Conservation (phyloP, 768 basidiomycete species). For the Exsudoporus frostii region DNA sequence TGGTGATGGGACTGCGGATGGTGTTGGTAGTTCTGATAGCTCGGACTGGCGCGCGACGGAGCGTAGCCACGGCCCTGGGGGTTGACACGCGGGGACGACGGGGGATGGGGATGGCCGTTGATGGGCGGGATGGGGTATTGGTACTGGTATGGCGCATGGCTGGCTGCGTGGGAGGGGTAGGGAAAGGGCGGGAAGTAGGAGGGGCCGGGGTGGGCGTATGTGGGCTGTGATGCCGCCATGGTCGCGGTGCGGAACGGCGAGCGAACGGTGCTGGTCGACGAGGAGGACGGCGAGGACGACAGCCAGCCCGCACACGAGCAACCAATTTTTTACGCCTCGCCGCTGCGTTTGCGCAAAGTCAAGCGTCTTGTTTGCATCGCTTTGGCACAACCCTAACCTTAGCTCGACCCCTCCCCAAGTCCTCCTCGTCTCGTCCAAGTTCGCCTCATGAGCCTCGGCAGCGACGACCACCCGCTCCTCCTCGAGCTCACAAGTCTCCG, state of each 20-base stretch:
- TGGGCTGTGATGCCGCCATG: constrained; percentile 25
- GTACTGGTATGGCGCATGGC: constrained; percentile 28
- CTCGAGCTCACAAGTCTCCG: constrained; percentile 46
- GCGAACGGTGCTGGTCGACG: constrained; percentile 7
- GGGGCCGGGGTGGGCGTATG: constrained; percentile 28
- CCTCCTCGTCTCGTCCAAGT: not conserved
- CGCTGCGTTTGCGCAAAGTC: not conserved
- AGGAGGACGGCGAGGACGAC: constrained; percentile 5
- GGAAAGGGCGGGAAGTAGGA: constrained; percentile 33
- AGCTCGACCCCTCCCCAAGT: not conserved
- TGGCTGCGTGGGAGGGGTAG: constrained; percentile 29
- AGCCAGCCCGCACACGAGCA: constrained; percentile 9
- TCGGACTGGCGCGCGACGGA: constrained; percentile 37
- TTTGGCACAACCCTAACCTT: constrained; percentile 25
- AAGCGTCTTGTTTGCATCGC: constrained; percentile 16
- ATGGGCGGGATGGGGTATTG: constrained; percentile 40
- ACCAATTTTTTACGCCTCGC: constrained; percentile 8
- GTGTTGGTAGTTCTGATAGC: constrained; percentile 37
- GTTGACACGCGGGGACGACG: constrained; percentile 36
- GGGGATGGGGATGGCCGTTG: not conserved
- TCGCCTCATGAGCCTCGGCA: constrained; percentile 3
- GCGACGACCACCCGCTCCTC: constrained; percentile 43
- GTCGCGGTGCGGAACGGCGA: constrained; percentile 6
- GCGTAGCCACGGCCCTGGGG: constrained; percentile 34
- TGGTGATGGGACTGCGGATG: constrained; percentile 28